phyloP scores from a whole-genome alignment of 257 asterid genomes.

The Jacaranda mimosifolia region DNA sequence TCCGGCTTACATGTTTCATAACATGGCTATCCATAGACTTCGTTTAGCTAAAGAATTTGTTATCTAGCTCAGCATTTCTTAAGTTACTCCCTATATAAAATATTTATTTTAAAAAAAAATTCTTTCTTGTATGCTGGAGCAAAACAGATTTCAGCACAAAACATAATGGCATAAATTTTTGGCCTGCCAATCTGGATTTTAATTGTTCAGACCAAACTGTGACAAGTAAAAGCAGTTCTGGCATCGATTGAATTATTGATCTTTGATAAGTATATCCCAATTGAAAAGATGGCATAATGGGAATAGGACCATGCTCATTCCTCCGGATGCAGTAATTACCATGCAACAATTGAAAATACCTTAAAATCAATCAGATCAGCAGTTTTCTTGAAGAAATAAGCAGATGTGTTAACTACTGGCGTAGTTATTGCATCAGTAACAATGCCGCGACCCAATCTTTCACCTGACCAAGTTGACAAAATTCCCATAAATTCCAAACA shows the following conservation, averaged over 20 bases:
- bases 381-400: constrained; percentile 84
- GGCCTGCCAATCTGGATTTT: not conserved
- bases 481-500: not conserved
- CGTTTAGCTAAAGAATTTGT: not conserved
- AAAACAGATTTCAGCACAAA: not conserved
- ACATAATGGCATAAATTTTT: not conserved
- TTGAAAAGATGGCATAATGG: not conserved
- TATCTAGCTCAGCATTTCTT: not conserved
- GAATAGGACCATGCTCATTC: not conserved
- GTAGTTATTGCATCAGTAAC: constrained; percentile 85
- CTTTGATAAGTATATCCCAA: not conserved
- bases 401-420: constrained; percentile 86
- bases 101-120: no score
- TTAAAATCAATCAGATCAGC: constrained; percentile 84
- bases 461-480: constrained; percentile 58
- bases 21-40: not conserved
- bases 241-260: not conserved
- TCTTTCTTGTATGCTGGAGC: constrained; percentile 1
- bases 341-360: constrained; percentile 46
- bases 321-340: constrained; percentile 8
- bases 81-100: not conserved
- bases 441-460: constrained; percentile 80
- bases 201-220: constrained; percentile 6
- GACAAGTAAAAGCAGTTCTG: constrained; percentile 20
- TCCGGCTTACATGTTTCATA: not conserved